Conservation (phyloP, 2,329 filamentous ascomycete genomes). For the Erysiphe pisi region DNA sequence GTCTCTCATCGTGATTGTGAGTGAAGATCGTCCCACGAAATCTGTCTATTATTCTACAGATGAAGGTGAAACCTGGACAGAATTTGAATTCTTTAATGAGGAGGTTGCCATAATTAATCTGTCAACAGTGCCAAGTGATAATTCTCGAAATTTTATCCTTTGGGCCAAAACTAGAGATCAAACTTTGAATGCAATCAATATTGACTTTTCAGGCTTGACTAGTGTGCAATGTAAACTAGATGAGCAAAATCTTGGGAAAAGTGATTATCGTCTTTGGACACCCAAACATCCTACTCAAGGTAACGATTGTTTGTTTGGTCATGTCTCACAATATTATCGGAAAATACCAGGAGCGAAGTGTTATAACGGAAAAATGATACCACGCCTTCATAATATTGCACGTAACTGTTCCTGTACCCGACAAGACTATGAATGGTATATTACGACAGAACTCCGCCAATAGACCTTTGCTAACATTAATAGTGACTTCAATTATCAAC, state of each 20-base stretch:
- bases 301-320: conserved; percentile 82
- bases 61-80: conserved; percentile 67
- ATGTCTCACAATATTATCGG: conserved; percentile 76
- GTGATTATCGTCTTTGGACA: conserved; percentile 78
- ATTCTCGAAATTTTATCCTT: conserved; percentile 79
- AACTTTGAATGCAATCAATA: conserved; percentile 60
- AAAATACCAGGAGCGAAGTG: conserved; percentile 72
- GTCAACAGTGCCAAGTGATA: conserved; percentile 78
- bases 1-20: conserved; percentile 78
- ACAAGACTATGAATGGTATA: conserved; percentile 80
- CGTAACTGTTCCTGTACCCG: conserved; percentile 74
- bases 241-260: conserved; percentile 48
- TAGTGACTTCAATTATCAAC: conserved; percentile 89
- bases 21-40: conserved; percentile 57
- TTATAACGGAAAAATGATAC: conserved; percentile 66
- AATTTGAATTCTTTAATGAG: conserved; percentile 60
- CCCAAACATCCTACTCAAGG: conserved; percentile 71
- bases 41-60: conserved; percentile 66
- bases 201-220: conserved; percentile 78
- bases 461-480: conserved; percentile 30
- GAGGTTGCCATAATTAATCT: conserved; percentile 68
- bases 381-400: conserved; percentile 57
- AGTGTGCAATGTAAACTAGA: conserved; percentile 60
- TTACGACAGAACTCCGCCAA: neutral
- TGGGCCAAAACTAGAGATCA: conserved; percentile 58